Evolutionary conservation across 208 protist genomes (phyloP).

Genomic region (Acanthamoeba polyphaga): DNA sequence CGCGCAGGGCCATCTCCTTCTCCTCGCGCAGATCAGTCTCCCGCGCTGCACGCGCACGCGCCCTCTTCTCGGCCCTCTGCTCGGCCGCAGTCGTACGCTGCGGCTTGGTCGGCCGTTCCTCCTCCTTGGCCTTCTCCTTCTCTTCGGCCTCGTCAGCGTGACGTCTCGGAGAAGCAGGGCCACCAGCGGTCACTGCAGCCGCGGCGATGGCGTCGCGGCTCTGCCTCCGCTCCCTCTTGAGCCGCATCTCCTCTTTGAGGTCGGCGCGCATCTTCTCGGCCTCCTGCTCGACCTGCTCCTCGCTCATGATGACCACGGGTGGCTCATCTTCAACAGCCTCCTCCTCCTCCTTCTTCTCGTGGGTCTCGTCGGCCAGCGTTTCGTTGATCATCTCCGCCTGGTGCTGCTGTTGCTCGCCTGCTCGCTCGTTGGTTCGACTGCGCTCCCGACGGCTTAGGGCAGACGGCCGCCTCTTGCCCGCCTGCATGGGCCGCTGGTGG

Average conservation of each 20-base stretch:
- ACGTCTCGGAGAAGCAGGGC: no score
- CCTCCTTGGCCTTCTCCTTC: not conserved
- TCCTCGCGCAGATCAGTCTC: slow-evolving; percentile 28
- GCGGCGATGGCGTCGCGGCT: not conserved
- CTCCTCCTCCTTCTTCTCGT: not conserved
- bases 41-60: not conserved
- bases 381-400: not conserved
- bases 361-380: not conserved
- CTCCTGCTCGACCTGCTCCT: slow-evolving; percentile 20
- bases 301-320: not conserved
- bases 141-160: not conserved
- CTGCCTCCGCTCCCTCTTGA: not conserved
- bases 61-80: not conserved
- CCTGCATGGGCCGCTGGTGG: slow-evolving; percentile 47
- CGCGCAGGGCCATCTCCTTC: slow-evolving; percentile 29
- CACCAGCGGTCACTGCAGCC: no score
- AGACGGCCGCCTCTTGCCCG: slow-evolving; percentile 8
- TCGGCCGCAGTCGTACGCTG: not conserved
- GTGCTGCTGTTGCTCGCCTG: not conserved
- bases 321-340: not conserved
- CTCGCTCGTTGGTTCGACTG: not conserved
- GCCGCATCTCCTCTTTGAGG: not conserved
- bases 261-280: not conserved
- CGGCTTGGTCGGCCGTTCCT: not conserved
- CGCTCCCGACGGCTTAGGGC: not conserved